These are phyloP conservation scores for Cymbidium sinense DNA, from an alignment of 106 monocot species.

Conservation along the genomic window DNA sequence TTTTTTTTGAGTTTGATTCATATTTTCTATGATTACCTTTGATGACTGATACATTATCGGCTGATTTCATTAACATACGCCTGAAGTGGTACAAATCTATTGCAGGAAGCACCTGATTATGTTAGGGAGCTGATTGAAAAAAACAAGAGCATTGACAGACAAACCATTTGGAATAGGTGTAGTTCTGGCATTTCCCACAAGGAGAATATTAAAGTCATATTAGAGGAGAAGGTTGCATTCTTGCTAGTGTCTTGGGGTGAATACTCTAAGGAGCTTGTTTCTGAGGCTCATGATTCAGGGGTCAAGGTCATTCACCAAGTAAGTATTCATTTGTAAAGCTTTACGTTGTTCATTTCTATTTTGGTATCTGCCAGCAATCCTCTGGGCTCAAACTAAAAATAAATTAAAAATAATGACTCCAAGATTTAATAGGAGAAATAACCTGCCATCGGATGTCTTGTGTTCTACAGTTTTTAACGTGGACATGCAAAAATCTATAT, in stretches of 20 bases:
- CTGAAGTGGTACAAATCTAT: background rate
- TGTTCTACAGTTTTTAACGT: too few relatives aligned
- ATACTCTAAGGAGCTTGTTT: slow-evolving; percentile 52
- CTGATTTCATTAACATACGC: background rate
- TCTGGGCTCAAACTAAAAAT: too few relatives aligned
- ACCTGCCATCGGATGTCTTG: too few relatives aligned
- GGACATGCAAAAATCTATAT: too few relatives aligned
- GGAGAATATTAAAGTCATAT: slow-evolving; percentile 50
- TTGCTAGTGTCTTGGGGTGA: slow-evolving; percentile 79
- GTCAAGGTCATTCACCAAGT: slow-evolving; percentile 83
- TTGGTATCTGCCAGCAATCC: too few relatives aligned
- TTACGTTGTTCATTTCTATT: too few relatives aligned
- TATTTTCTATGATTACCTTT: background rate
- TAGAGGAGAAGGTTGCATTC: slow-evolving; percentile 65
- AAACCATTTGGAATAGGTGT: slow-evolving; percentile 67
- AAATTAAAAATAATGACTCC: too few relatives aligned
- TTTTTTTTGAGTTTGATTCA: background rate
- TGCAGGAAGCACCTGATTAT: slow-evolving; percentile 61
- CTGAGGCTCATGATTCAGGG: slow-evolving; percentile 59
- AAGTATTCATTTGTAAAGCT: slow-evolving; percentile 25
- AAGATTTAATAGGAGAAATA: too few relatives aligned
- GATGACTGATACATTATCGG: background rate
- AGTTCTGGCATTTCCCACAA: slow-evolving; percentile 51
- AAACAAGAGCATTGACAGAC: slow-evolving; percentile 59
- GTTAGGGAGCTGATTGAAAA: slow-evolving; percentile 52